phyloP scores from a whole-genome alignment of 176 grass and related monocot genomes.

The Pharus latifolius region DNA sequence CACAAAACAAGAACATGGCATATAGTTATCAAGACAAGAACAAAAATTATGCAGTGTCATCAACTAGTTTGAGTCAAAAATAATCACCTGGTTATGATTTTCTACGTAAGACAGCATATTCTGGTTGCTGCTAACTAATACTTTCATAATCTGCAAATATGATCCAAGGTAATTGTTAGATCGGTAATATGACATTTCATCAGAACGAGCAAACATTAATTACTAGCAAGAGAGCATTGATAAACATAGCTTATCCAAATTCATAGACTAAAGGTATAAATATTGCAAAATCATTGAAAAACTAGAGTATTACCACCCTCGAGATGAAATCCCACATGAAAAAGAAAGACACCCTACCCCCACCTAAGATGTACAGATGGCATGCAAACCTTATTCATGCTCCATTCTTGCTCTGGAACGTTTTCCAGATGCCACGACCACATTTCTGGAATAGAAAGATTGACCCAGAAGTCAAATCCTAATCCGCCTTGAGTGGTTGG shows the following conservation, averaged over 20 bases:
- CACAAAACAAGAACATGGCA: background rate
- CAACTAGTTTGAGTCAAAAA: too few species aligned
- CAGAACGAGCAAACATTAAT: too few species aligned
- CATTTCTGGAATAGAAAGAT: constrained; percentile 89
- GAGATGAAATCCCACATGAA: background rate
- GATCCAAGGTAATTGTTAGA: background rate
- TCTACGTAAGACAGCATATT: constrained; percentile 83
- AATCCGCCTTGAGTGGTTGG: constrained; percentile 81
- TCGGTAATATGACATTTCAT: constrained; percentile 2
- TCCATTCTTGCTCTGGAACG: constrained; percentile 81
- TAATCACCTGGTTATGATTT: constrained; percentile 80
- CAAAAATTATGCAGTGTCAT: background rate
- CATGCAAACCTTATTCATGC: constrained; percentile 73
- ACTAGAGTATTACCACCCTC: background rate
- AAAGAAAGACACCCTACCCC: background rate
- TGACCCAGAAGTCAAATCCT: constrained; percentile 89
- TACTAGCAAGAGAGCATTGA: too few species aligned
- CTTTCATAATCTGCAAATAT: constrained; percentile 69
- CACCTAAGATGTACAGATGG: background rate
- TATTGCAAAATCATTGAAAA: background rate
- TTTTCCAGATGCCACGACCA: constrained; percentile 96
- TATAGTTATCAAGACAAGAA: background rate
- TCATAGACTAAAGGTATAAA: background rate
- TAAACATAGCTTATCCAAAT: too few species aligned
- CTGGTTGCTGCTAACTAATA: constrained; percentile 44